A percentile compares a stretch with the other conserved stretches of the same genome.
Conservation (phyloP, 345 rosid species). For the Acer negundo region DNA sequence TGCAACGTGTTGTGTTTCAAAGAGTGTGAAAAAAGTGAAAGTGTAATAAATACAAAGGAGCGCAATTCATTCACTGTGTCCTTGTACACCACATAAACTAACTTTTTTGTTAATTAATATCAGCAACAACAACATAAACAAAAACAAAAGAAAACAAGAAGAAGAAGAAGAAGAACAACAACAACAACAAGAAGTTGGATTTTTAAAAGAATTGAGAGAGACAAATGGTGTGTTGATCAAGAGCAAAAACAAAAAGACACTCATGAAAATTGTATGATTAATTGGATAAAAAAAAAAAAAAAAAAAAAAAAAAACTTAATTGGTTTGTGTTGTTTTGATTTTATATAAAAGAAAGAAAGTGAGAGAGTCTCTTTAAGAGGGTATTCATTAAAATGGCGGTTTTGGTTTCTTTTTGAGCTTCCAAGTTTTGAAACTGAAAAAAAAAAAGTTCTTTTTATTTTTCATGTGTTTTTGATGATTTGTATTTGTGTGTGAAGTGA, state of each 20-base stretch:
- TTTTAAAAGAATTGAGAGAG: neutral
- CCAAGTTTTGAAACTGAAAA: conserved; percentile 14
- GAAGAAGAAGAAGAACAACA: neutral
- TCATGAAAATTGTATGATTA: conserved; percentile 9
- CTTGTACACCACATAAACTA: too few species aligned
- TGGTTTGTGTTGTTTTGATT: neutral
- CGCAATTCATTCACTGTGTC: conserved; percentile 23
- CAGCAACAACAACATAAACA: too few species aligned
- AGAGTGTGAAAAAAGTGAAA: conserved; percentile 53
- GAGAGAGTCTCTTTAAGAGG: neutral
- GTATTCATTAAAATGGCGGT: conserved; percentile 20
- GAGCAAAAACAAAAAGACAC: too few species aligned
- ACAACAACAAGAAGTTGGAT: neutral
- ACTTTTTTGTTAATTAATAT: too few species aligned
- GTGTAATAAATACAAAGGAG: conserved; percentile 54
- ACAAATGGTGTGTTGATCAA: too few species aligned
- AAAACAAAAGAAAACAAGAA: too few species aligned
- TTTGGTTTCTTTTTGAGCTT: conserved; percentile 21
- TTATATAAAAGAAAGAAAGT: neutral
- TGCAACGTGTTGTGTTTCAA: conserved; percentile 17
- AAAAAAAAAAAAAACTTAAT: too few species aligned
- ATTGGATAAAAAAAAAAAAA: neutral
- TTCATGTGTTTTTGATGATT: neutral
- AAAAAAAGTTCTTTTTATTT: neutral
- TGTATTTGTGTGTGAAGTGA: too few species aligned